Base-by-base conservation (phyloP, 2,329 filamentous ascomycete genomes). In the Calonectria ilicicola region DNA sequence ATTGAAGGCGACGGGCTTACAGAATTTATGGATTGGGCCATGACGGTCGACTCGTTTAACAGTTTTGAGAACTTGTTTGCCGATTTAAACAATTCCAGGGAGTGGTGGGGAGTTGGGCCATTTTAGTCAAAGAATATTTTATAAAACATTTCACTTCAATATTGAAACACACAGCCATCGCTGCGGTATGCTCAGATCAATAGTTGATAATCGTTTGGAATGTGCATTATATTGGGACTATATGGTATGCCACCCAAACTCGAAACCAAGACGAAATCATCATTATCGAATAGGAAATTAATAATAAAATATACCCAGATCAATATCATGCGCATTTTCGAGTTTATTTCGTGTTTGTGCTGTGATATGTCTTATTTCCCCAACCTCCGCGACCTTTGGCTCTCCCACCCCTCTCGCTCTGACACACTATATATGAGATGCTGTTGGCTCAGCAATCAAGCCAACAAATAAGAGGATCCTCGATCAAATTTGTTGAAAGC, bases 11-110 rank as follows among this genome's bases (percentile, higher is more conserved):
- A 77, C 26, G 74, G 66, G 2, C 27, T 80, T 21, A 65, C 73
- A 1, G 74, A 78, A 60, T 78, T 80, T 38, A 79, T 81, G 77
- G 78, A 81, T 46, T 80, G 79, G 80, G 79, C 78, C 2, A 15
- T 79, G 40, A 76, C 76, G 7, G 77, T 81, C 9, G 80, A 81
- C 63, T 75, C 75, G 17, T 81, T 76, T 38, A 80, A 80, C 26
- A 63, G 56, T 32, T 80, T 78, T 63, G 77, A 78, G 62, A 70
- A 79, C 26, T 71, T 78, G 67, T 75, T 79, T 65, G 72, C 56
- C 7, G 70, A 76, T 49, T 42, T 62, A n/a, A 75, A 72, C 27
- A 62, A 66, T 32, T 65, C 66, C 3, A 64, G 51, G 51, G 69
- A 70, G 19, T 72, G 62, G 56, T 73, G 64, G 70, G 49, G 53